Conservation (phyloP, 2,329 filamentous ascomycete genomes). For the Fonsecaea pedrosoi region DNA sequence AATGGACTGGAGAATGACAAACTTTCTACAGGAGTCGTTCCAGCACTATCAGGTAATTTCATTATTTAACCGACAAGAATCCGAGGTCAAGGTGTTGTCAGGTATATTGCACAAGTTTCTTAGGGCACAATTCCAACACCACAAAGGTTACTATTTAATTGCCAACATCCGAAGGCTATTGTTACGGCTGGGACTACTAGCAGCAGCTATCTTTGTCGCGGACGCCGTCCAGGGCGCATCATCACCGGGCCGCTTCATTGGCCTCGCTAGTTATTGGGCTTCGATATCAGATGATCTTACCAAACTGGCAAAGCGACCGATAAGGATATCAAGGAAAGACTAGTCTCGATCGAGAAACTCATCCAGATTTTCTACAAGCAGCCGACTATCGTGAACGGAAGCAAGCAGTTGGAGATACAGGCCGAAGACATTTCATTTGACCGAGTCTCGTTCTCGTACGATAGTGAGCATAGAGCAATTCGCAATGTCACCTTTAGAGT, state of each 20-base stretch:
- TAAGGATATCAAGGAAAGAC: conserved; percentile 19
- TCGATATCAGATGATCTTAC: conserved; percentile 56
- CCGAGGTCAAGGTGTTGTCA: conserved; percentile 60
- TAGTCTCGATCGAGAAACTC: conserved; percentile 68
- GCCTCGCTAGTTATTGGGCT: conserved; percentile 69
- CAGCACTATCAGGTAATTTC: conserved; percentile 65
- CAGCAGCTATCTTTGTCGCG: conserved; percentile 60
- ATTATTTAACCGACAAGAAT: conserved; percentile 62
- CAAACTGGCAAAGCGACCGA: conserved; percentile 53
- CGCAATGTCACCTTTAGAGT: conserved; percentile 38
- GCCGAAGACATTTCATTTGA: not conserved
- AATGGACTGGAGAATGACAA: conserved; percentile 56
- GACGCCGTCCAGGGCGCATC: conserved; percentile 55
- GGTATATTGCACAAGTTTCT: not conserved
- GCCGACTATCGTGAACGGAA: conserved; percentile 51
- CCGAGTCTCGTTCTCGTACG: conserved; percentile 43
- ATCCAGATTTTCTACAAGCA: conserved; percentile 56
- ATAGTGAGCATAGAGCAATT: not conserved
- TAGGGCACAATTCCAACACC: not conserved
- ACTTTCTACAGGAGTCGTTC: conserved; percentile 63
- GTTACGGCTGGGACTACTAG: conserved; percentile 57
- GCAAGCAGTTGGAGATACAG: not conserved
- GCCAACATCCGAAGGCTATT: conserved; percentile 39
- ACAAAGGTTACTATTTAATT: not conserved
- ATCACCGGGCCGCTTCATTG: conserved; percentile 66